Conservation (phyloP, 331 rosid species). For the Quercus lobata region DNA sequence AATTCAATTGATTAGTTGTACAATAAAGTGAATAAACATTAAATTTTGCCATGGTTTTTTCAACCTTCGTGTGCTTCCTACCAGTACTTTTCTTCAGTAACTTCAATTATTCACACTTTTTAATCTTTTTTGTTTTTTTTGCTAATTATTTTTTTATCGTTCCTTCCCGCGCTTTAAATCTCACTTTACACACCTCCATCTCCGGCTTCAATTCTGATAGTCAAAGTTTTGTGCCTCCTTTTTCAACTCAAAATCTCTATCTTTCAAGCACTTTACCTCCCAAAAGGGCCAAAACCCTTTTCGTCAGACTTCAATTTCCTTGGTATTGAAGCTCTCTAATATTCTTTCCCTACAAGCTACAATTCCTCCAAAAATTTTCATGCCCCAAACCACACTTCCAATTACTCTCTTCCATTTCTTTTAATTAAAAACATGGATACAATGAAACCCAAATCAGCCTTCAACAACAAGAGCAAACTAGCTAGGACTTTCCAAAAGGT, state of each 20-base stretch:
- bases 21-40: neutral
- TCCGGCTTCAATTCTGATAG: slow-evolving; percentile 25
- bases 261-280: slow-evolving; percentile 2
- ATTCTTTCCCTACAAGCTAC: neutral
- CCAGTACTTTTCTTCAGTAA: neutral
- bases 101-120: neutral
- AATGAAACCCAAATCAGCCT: slow-evolving; percentile 53
- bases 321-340: neutral
- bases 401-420: neutral
- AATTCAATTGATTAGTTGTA: neutral
- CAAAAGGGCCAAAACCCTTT: neutral
- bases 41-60: neutral
- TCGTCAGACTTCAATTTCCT: neutral
- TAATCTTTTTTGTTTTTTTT: neutral
- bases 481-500: slow-evolving; percentile 65
- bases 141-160: neutral
- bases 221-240: slow-evolving; percentile 38
- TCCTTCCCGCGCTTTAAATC: slow-evolving; percentile 41
- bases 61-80: neutral
- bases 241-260: slow-evolving; percentile 9
- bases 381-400: slow-evolving; percentile 16
- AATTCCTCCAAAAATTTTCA: slow-evolving; percentile 13
- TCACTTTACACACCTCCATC: slow-evolving; percentile 12
- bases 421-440: slow-evolving; percentile 51
- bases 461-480: slow-evolving; percentile 46